Percentiles rank a stretch among this genome's conserved stretches.
These are phyloP conservation scores for Stentor roeselii DNA, from an alignment of 73 alveolate genomes.

Conservation along the genomic window DNA sequence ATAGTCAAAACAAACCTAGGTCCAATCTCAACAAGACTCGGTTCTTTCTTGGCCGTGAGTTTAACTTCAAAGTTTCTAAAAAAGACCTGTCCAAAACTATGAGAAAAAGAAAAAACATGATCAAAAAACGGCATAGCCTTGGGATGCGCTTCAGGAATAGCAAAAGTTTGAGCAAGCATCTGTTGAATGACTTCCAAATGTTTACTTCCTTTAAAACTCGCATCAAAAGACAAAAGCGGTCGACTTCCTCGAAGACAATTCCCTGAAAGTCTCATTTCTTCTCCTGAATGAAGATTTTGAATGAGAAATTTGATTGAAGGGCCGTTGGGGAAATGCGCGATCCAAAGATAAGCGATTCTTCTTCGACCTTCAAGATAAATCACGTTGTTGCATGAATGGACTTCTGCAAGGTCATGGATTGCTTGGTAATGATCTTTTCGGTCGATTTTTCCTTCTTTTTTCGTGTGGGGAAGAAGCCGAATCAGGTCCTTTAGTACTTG, in stretches of 20 bases:
- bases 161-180: conserved; percentile 76
- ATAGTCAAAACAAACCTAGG: conserved; percentile 93
- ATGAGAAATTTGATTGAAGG: conserved; percentile 92
- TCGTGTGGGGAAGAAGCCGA: conserved; percentile 91
- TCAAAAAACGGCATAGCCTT: conserved; percentile 97
- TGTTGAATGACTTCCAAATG: conserved; percentile 78
- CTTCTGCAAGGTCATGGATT: conserved; percentile 82
- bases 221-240: conserved; percentile 93
- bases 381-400: conserved; percentile 89
- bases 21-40: conserved; percentile 91
- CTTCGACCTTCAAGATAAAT: conserved; percentile 89
- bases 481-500: conserved; percentile 80
- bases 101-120: conserved; percentile 82
- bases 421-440: conserved; percentile 78
- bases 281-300: conserved; percentile 83
- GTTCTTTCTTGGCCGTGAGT: conserved; percentile 61
- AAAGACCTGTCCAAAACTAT: conserved; percentile 78
- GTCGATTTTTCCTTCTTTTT: conserved; percentile 95
- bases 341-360: conserved; percentile 89
- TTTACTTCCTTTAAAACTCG: conserved; percentile 56
- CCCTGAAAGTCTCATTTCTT: conserved; percentile 95
- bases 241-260: conserved; percentile 94
- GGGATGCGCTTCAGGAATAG: conserved; percentile 96
- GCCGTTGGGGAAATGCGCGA: conserved; percentile 93
- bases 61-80: conserved; percentile 87